Evolutionary conservation across 2,329 filamentous ascomycete genomes (phyloP), one percentile per base, ranked within the genome.

Genomic region (Erysiphe neolycopersici): DNA sequence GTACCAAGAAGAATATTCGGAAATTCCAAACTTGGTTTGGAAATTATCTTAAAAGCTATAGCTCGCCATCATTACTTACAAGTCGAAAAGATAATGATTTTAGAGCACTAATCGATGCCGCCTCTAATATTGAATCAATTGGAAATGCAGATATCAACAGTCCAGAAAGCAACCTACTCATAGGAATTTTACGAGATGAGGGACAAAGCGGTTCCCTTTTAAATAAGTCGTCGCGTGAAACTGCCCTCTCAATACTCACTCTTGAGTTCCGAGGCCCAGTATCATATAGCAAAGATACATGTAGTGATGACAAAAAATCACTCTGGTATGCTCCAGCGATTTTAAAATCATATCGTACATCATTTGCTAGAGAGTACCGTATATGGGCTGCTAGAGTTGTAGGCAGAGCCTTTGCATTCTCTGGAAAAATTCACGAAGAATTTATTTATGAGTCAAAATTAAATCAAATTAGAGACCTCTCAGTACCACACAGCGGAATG

Each of bases 381-480:
- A 63, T 80, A 1, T 98, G 91, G 91, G 79, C 81, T 38, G 85
- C 81, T 3, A 71, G 77, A 48, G 78, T 85, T 2, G 65, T 95
- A 38, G 89, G 91, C 8, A 72, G 83, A 55, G 76, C 82, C 0
- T 95, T 85, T 59, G 75, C 78, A 35, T 70, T 79, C 14, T 80
- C 74, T 26, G 84, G 84, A 1, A 65, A 72, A 44, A 67, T 82
- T 5, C 70, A 73, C 14, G 57, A 63, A 32, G 69, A 69, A 41
- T 62, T 79, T 39, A 57, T 77, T 1, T 63, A 66, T 22, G 76
- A 80, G 54, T 73, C 72, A 1, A 62, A 62, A 14, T 58, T 78
- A 5, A 58, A 61, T 13, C 60, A 64, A 50, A 41, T 64, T 55
- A 50, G 66, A 45, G 60, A 64, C 32, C 44, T 54, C 26, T 46